Evolutionary conservation across 2,329 filamentous ascomycete species (phyloP), one percentile per base, ranked within the genome.

Genomic region (Talaromyces sp.): DNA sequence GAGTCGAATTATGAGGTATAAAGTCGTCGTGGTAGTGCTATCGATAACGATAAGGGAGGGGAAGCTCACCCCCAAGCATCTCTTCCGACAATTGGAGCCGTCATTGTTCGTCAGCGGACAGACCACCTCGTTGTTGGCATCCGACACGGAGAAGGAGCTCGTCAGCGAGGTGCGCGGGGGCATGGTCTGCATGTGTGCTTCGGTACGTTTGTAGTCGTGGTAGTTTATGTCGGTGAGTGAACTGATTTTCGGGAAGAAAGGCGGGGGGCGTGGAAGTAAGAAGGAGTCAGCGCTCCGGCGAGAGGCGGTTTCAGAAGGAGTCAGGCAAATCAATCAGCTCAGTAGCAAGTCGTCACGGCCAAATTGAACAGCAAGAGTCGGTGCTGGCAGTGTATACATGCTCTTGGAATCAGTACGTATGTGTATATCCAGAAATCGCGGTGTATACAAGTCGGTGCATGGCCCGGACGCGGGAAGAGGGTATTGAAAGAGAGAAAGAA

Each of bases 101-200:
- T 99, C 95, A 76, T 97, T 93, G 78, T 97, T 97, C 76, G 89
- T 89, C 79, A 99, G 84, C 71, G 95, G 95, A 81, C 95, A 99
- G 75, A 97, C 91, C 76, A 99, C 95, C 82, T 98, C 94, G 79
- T 96, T 96, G 80, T 91, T 94, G 79, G 90, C 87, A 84, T 97
- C 92, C 58, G 91, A 91, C 74, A 96, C 91, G 71, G 92, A 93
- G 80, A 97, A 97, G 70, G 92, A 95, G 76, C 91, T 92, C 69
- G 91, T 95, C 76, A 96, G 85, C 71, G 91, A 89, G 74, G 91
- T 88, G 85, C 92, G 89, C 76, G 92, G 92, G 82, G 93, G 93
- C 93, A 97, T 97, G 81, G 81, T 83, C 78, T 83, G 79, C 80
- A 81, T 66, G 60, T 63, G 64, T 59, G 53, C 59, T 61, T 38